Conservation (phyloP, 345 rosid species). For the Erucastrum elatum region DNA sequence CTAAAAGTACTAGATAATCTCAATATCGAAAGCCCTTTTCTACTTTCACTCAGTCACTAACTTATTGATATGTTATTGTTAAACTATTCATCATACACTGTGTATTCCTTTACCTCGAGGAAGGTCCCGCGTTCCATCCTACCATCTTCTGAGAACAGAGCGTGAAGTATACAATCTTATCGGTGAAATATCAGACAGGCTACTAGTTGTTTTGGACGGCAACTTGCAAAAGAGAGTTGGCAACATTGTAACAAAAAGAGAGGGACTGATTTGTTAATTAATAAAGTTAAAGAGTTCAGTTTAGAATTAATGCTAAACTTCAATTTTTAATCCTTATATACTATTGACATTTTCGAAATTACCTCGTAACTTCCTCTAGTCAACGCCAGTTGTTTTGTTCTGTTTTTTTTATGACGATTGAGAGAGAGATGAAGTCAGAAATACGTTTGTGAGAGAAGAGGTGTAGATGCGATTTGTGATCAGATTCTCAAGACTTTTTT, state of each 20-base stretch:
- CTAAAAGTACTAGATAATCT: too few relatives aligned
- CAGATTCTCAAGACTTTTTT: slow-evolving; percentile 19
- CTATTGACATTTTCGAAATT: not conserved
- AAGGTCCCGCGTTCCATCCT: slow-evolving; percentile 88
- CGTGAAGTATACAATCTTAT: slow-evolving; percentile 65
- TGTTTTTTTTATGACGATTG: slow-evolving; percentile 7
- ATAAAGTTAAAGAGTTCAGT: not conserved
- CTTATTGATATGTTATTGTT: too few relatives aligned
- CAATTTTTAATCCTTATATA: not conserved
- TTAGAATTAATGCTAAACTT: not conserved
- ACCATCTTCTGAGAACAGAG: slow-evolving; percentile 81
- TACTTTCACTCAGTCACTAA: too few relatives aligned
- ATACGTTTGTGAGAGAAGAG: slow-evolving; percentile 8
- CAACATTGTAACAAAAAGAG: slow-evolving; percentile 54
- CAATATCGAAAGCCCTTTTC: too few relatives aligned
- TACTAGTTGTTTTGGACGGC: slow-evolving; percentile 91
- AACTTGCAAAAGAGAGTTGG: slow-evolving; percentile 86
- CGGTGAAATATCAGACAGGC: slow-evolving; percentile 86
- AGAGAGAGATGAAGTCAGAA: slow-evolving; percentile 14
- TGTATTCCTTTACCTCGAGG: slow-evolving; percentile 81
- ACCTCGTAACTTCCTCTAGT: slow-evolving; percentile 18
- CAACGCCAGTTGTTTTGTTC: slow-evolving; percentile 26
- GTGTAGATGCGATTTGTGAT: slow-evolving; percentile 11
- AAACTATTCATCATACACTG: not conserved
- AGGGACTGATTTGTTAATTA: too few relatives aligned